Evolutionary conservation across 1,139 yeast genomes (phyloP), one percentile per base, ranked within the genome.

Genomic region (Suhomyces panamericanus): DNA sequence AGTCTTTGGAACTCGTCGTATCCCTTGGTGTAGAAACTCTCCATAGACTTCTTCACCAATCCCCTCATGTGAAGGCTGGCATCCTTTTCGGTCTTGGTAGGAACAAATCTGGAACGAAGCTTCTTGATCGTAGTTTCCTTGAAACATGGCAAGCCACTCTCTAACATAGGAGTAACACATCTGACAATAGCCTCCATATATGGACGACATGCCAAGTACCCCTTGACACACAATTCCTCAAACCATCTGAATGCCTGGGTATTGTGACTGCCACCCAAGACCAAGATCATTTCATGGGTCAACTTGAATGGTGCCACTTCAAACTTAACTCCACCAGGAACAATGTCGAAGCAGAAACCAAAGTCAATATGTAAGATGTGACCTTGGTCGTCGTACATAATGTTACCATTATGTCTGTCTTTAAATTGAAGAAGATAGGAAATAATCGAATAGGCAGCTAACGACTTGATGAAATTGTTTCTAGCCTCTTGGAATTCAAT

Each of bases 391-490:
- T 93, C 99, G 64, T 93, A 93, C 99, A 95, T 93, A 55, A 95
- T 93, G 66, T 95, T 95, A 65, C 99, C 99, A 66, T 95, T 95
- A 67, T 95, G 99, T 62, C 99, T 81, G 69, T 95, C 99, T 66
- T 95, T 95, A 73, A 95, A 90, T 62, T 93, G 99, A 48, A 95
- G 75, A 55, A 95, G 69, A 58, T 87, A 95, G 1, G 98, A 87
- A 47, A 95, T 89, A 47, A 95, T 90, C 35, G 96, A 87, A 69
- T 95, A 95, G 1, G 96, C 98, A 0, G 99, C 99, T 54, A 93
- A 75, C 1, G 97, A 89, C 65, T 90, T 89, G 50, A 93, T 89
- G 63, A 95, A 87, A 66, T 91, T 91, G 63, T 87, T 88, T 55
- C 98, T 77, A 0, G 99, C 98, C 51, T 80, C 78, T 64, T 95